A percentile compares a stretch with the other conserved stretches of the same genome.
Conservation (phyloP, 129 eudicot genomes). For the Heracleum sosnowskyi region DNA sequence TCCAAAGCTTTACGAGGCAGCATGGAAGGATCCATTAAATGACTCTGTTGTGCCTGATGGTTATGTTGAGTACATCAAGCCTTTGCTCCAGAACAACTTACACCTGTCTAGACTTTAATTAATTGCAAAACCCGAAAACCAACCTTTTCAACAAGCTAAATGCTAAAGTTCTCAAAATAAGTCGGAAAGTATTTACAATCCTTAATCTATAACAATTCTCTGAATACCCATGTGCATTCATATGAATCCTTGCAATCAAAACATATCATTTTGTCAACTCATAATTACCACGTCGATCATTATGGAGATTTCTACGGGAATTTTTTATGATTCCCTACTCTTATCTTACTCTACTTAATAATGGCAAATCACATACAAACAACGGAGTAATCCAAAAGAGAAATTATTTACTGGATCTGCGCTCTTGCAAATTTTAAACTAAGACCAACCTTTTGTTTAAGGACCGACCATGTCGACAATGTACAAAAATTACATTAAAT, state of each 20-base stretch:
- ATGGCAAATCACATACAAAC: no score
- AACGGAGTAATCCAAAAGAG: no score
- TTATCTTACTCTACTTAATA: no score
- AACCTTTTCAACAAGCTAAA: neutral
- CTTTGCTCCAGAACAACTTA: slow-evolving; percentile 63
- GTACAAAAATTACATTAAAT: neutral
- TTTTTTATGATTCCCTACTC: no score
- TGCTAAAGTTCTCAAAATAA: neutral
- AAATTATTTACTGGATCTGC: no score
- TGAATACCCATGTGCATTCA: no score
- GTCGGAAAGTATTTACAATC: no score
- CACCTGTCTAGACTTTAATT: slow-evolving; percentile 47
- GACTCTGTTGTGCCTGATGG: slow-evolving; percentile 80
- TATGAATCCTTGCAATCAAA: no score
- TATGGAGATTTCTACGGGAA: no score
- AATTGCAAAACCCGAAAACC: neutral
- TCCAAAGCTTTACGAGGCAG: slow-evolving; percentile 90
- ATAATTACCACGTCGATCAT: no score
- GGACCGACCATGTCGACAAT: neutral
- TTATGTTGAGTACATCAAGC: slow-evolving; percentile 63
- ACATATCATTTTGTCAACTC: no score
- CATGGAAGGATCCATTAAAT: slow-evolving; percentile 95
- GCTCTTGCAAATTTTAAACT: neutral
- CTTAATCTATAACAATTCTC: no score
- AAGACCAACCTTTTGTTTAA: neutral